Conservation (phyloP, 2,329 filamentous ascomycete genomes). For the Calonectria leucothoes region DNA sequence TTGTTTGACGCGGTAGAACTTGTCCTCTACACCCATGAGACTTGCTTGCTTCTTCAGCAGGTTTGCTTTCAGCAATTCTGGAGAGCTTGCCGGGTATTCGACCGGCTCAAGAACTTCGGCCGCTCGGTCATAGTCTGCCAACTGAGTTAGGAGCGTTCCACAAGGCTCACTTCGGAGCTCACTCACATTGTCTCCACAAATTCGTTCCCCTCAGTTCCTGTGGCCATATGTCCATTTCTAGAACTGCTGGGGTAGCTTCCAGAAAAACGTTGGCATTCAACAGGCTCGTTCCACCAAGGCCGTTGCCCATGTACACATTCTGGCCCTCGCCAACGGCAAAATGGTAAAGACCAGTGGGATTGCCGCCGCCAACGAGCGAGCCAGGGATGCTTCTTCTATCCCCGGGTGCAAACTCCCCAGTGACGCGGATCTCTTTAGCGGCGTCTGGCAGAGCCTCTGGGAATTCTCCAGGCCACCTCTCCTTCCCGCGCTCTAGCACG, state of each 20-base stretch:
- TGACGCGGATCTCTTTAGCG: constrained; percentile 65
- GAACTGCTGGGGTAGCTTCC: constrained; percentile 65
- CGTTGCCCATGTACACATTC: constrained; percentile 71
- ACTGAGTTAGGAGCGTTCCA: not conserved
- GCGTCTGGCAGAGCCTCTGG: constrained; percentile 61
- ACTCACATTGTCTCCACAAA: constrained; percentile 62
- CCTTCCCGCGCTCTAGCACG: constrained; percentile 72
- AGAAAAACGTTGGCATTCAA: constrained; percentile 77
- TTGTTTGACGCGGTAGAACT: constrained; percentile 68
- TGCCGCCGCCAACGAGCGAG: constrained; percentile 53
- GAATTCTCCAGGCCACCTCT: constrained; percentile 76
- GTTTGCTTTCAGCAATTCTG: constrained; percentile 66
- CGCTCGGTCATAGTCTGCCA: constrained; percentile 68
- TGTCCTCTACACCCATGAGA: constrained; percentile 60
- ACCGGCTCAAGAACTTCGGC: constrained; percentile 68
- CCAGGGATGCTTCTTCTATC: constrained; percentile 27
- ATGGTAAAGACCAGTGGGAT: constrained; percentile 72
- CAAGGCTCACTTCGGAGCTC: not conserved
- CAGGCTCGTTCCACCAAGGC: constrained; percentile 73
- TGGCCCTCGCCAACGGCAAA: constrained; percentile 72
- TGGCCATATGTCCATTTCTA: constrained; percentile 69
- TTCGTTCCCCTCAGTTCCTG: constrained; percentile 60
- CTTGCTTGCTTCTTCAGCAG: constrained; percentile 69
- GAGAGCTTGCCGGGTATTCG: constrained; percentile 68
- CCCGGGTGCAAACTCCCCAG: constrained; percentile 57